Base-by-base conservation (phyloP, 306 rosid species). In the Vigna hirtella region DNA sequence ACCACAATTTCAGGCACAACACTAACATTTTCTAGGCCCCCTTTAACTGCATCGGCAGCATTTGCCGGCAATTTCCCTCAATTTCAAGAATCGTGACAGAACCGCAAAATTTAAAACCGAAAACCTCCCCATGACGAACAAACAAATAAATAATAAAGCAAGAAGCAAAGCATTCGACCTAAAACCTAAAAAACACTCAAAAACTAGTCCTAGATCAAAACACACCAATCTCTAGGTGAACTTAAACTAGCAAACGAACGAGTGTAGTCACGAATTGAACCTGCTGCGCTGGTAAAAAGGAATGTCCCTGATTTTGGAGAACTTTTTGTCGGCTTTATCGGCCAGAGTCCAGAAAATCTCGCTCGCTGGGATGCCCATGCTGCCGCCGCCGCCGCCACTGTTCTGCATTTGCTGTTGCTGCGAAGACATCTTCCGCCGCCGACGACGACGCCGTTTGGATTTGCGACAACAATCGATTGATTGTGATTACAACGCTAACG, bases 261-360 rank as follows among this genome's bases (percentile, higher is more conserved):
- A 57, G n/a, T 16, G n/a, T 11, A 57, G 12, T 55, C 10, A 20
- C 1, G 5, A 24, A 22, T 8, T 5, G 14, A 6, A 57, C 93
- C 97, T 90, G 86, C 79, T 85, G 73, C 97, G 97, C 61, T 92
- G 91, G 88, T 90, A 92, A 61, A 78, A 87, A 32, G 97, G 93
- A 30, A 90, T 82, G 87, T 90, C 90, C 66, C 88, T 83, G 89
- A 92, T 92, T 79, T 92, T 92, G 79, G 94, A 87, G 87, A 92
- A 92, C 58, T 92, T 92, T 84, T 92, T 88, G 77, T 92, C 94
- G 8, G 97, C 94, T 86, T 90, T 88, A 24, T 90, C 90, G 51
- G 86, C 91, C 12, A 92, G 87, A 76, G 91, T 81, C 94, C 94
- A 92, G 85, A 88, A 92, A 36, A 80, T 69, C 70, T 92, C 97